Evolutionary conservation across 1,139 yeast genomes (phyloP), one percentile per base, ranked within the genome.

Genomic region (Debaryomycetaceae sp.): DNA sequence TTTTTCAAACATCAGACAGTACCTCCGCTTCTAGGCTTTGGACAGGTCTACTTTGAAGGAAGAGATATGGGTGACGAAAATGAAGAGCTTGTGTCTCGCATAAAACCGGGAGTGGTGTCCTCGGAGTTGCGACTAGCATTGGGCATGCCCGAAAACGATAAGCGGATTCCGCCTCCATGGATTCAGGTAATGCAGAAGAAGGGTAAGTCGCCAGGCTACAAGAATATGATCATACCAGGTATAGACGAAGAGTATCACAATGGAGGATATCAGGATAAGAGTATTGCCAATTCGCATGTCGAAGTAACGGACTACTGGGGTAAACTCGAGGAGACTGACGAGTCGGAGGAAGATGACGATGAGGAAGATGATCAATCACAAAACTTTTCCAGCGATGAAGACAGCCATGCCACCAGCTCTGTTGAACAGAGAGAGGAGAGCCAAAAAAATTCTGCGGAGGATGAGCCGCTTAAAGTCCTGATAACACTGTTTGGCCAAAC

Each of bases 161-260:
- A 34, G 7, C 44, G 40, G 5, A 65, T 67, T 2, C 66, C 79
- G 1, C 86, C 92, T 1, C 95, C 96, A 0, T 90, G 97, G 97
- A 64, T 80, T 15, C 51, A 66, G 4, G 68, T 71, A 25, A 79
- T 87, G 86, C 67, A 66, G 31, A 64, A 71, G 32, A 45, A 72
- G 15, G 97, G 97, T 0, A 76, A 82, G 21, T 96, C 98, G 0
- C 95, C 95, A 0, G 67, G 87, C 12, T 90, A 86, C 49, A 75
- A 76, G 3, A 65, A 73, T 22, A 56, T 83, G 47, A 53, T 63
- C 20, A 69, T 83, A 5, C 85, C 72, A 1, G 72, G 71, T 0
- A 68, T 41, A 62, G 81, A 37, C 53, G 41, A 43, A 2, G 53
- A 52, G 23, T 64, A 64, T 37, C 41, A 49, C 6, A 64, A 64